Conservation (phyloP, 805 yeast species). For the Saccharomycopsis lassenensis region DNA sequence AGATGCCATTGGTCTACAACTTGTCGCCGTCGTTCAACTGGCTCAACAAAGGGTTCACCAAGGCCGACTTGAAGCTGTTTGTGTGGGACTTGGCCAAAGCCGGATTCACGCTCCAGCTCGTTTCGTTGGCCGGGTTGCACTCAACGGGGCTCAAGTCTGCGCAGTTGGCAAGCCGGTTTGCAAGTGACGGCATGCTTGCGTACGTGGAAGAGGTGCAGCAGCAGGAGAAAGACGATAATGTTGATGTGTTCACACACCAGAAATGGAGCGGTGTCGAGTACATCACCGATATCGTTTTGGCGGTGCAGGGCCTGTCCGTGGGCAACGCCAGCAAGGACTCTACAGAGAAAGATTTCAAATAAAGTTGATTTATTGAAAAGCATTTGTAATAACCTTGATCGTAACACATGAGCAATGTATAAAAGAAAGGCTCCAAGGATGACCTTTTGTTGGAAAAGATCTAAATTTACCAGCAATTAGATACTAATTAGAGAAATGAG, state of each 20-base stretch:
- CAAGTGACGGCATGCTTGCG: constrained; percentile 46
- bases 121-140: constrained; percentile 52
- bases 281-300: constrained; percentile 33
- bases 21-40: constrained; percentile 53
- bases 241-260: constrained; percentile 50
- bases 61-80: constrained; percentile 34
- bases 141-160: constrained; percentile 40
- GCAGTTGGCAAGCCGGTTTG: constrained; percentile 38
- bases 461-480: no score
- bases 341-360: constrained; percentile 28
- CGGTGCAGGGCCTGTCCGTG: constrained; percentile 33
- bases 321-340: constrained; percentile 32
- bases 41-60: constrained; percentile 44
- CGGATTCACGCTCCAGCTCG: constrained; percentile 49
- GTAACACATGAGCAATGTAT: no score
- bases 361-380: no score
- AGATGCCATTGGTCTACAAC: constrained; percentile 48
- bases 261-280: constrained; percentile 56
- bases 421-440: no score
- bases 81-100: constrained; percentile 43
- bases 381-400: no score
- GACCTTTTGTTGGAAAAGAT: no score
- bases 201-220: constrained; percentile 43
- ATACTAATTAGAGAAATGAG: no score
- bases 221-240: constrained; percentile 32